Evolutionary conservation across 495 filamentous ascomycete species (phyloP), one percentile per base, ranked within the genome.

Genomic region (Xylaria telfairii): DNA sequence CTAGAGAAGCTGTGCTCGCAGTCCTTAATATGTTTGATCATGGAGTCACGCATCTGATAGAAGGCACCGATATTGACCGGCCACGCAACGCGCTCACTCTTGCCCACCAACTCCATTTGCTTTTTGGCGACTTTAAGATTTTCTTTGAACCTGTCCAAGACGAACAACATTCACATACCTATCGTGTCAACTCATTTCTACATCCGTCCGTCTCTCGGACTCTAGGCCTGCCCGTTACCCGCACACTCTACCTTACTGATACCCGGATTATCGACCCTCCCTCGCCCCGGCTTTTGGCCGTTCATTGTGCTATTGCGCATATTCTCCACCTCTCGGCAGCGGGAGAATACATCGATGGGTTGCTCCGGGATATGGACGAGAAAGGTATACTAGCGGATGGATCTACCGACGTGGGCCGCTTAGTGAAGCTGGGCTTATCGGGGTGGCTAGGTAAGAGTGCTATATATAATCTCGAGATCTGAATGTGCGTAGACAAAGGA

Each of bases 1-100:
- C n/a, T n/a, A n/a, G n/a, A n/a, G n/a, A 73, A 53, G 63, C 51
- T 12, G 49, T 61, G 8, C 49, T 73, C 34, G 51, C 26, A 8
- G 71, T 28, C 17, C 49, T 53, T 0, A 53, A 53, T 5, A 12
- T 53, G 49, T 28, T 53, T 5, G 49, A 53, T 15, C 12, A 2
- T 6, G 49, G 24, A 1, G 49, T 28, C 7, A 15, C 17, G 13
- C 49, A 53, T 15, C 21, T 53, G 6, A 53, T 53, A n/a, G 49
- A 53, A 28, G 49, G 51, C 15, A 4, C 51, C 6, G 26, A 56
- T 12, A 56, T 56, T 10, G 51, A 56, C 12, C 51, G 26, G 1
- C 24, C 49, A 2, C 21, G 21, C 13, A 28, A 53, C 28, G 49
- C 21, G 1, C 2, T 28, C 13, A 24, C 49, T 9, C 5, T 53